Evolutionary conservation across 805 yeast genomes (phyloP).

Genomic region (Candida pseudofarinosa): DNA sequence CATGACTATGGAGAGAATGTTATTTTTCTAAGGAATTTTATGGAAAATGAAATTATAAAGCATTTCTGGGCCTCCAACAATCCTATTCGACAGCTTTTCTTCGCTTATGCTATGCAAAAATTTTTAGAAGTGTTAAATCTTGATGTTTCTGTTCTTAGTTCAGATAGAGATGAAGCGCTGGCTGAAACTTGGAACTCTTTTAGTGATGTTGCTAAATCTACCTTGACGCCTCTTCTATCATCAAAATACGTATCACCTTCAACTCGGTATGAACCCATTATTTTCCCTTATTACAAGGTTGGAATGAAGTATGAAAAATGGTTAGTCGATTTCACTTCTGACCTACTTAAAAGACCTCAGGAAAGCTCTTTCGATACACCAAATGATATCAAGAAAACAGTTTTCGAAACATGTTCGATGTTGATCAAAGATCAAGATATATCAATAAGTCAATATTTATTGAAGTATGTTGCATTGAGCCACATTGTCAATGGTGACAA

Average conservation of each 20-base stretch:
- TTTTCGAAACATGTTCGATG: conserved; percentile 61
- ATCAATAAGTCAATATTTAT: conserved; percentile 60
- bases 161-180: conserved; percentile 14
- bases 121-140: conserved; percentile 62
- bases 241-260: conserved; percentile 69
- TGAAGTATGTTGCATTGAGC: conserved; percentile 74
- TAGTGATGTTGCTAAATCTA: conserved; percentile 62
- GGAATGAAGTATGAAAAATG: conserved; percentile 61
- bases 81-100: conserved; percentile 75
- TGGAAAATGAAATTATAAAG: conserved; percentile 70
- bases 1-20: conserved; percentile 58
- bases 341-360: conserved; percentile 49
- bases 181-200: conserved; percentile 55
- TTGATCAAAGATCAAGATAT: conserved; percentile 68
- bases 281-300: conserved; percentile 62
- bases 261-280: conserved; percentile 41
- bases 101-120: conserved; percentile 89
- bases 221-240: conserved; percentile 67
- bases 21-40: conserved; percentile 57
- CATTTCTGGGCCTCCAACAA: conserved; percentile 88
- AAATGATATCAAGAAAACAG: conserved; percentile 19
- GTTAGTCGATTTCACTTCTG: conserved; percentile 67
- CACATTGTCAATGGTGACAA: conserved; percentile 48
- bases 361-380: conserved; percentile 7
- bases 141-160: conserved; percentile 18